phyloP scores from a whole-genome alignment of 495 filamentous ascomycete species.

The Daldinia concentrica region DNA sequence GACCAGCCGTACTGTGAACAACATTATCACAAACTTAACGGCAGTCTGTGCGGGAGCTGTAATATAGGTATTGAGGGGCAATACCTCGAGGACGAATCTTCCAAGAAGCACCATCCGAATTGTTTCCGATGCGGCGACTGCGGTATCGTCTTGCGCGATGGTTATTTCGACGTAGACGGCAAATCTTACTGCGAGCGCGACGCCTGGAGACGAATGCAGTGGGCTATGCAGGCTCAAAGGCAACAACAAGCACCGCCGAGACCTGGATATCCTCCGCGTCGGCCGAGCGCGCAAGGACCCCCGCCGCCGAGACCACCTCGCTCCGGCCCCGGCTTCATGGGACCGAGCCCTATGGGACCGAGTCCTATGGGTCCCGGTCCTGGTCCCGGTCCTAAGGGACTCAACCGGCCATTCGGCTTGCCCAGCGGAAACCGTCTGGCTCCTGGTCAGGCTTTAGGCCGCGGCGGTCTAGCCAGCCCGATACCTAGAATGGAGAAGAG shows the following conservation, averaged over 20 bases:
- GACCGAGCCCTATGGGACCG: slow-evolving; percentile 13
- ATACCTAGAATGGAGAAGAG: slow-evolving; percentile 72
- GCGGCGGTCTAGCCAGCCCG: slow-evolving; percentile 34
- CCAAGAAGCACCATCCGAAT: slow-evolving; percentile 82
- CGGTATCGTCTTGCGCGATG: slow-evolving; percentile 66
- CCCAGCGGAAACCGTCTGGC: slow-evolving; percentile 45
- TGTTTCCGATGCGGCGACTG: slow-evolving; percentile 85
- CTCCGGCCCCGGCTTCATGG: slow-evolving; percentile 39
- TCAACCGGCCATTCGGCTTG: slow-evolving; percentile 44
- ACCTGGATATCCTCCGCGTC: slow-evolving; percentile 47
- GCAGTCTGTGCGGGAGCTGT: slow-evolving; percentile 82
- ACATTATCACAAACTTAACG: slow-evolving; percentile 93
- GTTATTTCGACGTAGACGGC: slow-evolving; percentile 67
- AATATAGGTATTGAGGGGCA: slow-evolving; percentile 89
- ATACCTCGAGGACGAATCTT: slow-evolving; percentile 85
- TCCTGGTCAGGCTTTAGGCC: slow-evolving; percentile 47
- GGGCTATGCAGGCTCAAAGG: slow-evolving; percentile 43
- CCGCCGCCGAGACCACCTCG: slow-evolving; percentile 48
- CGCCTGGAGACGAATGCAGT: slow-evolving; percentile 70
- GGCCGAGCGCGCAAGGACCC: slow-evolving; percentile 46
- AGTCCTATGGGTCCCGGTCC: slow-evolving; percentile 20
- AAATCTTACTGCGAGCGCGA: slow-evolving; percentile 84
- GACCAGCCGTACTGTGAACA: slow-evolving; percentile 90
- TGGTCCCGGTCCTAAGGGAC: slow-evolving; percentile 24
- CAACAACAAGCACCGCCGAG: slow-evolving; percentile 47